Evolutionary conservation across 768 basidiomycete species (phyloP).

Genomic region (Suillus americanus): DNA sequence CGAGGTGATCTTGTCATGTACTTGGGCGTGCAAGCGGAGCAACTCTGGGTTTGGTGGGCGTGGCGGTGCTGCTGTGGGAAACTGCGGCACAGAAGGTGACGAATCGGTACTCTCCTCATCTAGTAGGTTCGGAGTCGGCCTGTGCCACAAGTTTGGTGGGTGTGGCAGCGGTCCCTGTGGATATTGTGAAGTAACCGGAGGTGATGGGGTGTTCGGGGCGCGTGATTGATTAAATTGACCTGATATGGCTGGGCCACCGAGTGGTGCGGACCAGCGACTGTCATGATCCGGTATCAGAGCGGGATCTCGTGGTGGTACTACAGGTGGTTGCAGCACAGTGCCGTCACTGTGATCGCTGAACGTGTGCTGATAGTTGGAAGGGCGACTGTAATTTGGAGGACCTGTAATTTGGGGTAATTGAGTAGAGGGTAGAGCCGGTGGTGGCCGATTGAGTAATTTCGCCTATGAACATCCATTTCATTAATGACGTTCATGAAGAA

Average conservation of each 20-base stretch:
- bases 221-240: constrained; percentile 27
- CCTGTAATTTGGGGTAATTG: constrained; percentile 13
- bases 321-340: constrained; percentile 19
- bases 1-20: constrained; percentile 72
- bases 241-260: constrained; percentile 25
- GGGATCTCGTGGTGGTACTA: constrained; percentile 20
- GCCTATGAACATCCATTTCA: constrained; percentile 16
- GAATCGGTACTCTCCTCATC: constrained; percentile 50
- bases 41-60: constrained; percentile 91
- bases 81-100: constrained; percentile 26
- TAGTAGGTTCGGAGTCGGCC: constrained; percentile 51
- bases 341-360: constrained; percentile 17
- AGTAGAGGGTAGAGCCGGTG: constrained; percentile 30
- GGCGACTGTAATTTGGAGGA: neutral
- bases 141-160: constrained; percentile 22
- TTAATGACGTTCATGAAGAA: neutral
- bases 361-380: constrained; percentile 16
- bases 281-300: constrained; percentile 26
- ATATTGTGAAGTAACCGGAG: constrained; percentile 25
- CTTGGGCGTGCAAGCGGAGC: constrained; percentile 71
- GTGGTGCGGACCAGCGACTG: constrained; percentile 27
- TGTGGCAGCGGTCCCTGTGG: constrained; percentile 24
- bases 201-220: constrained; percentile 17
- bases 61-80: constrained; percentile 52
- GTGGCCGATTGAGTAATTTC: constrained; percentile 33